These are phyloP conservation scores for Cryptomeria japonica DNA, from an alignment of 75 land plant species.

Conservation along the genomic window DNA sequence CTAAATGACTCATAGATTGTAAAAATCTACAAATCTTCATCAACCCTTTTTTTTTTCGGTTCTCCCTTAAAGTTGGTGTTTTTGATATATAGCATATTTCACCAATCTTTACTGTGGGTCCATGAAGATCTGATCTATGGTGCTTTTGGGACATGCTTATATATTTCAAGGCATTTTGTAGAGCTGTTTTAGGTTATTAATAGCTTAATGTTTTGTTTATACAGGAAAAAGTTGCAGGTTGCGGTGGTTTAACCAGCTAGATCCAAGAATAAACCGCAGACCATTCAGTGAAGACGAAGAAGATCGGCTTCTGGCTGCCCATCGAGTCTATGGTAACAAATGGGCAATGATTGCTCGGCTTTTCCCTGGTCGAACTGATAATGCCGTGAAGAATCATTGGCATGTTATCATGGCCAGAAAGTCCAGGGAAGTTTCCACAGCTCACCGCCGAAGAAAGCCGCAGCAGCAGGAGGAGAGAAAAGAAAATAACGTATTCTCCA, in stretches of 20 bases:
- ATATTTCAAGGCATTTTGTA: too few species aligned
- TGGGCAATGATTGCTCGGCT: conserved; percentile 60
- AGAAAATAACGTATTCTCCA: not conserved
- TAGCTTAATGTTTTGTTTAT: not conserved
- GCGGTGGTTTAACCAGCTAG: conserved; percentile 76
- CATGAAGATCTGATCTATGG: not conserved
- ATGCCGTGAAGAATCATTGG: conserved; percentile 67
- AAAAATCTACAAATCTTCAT: too few species aligned
- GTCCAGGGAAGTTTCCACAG: conserved; percentile 37
- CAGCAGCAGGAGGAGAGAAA: not conserved
- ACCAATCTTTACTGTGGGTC: not conserved
- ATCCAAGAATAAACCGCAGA: conserved; percentile 62
- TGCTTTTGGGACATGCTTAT: not conserved
- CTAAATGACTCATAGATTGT: too few species aligned
- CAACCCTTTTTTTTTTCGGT: too few species aligned
- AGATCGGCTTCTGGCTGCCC: conserved; percentile 58
- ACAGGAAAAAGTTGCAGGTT: conserved; percentile 53
- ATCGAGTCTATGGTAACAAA: conserved; percentile 59
- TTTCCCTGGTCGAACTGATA: conserved; percentile 59
- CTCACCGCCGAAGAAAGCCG: conserved; percentile 26
- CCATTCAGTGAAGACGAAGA: conserved; percentile 73
- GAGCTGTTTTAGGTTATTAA: not conserved
- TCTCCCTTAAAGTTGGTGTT: too few species aligned
- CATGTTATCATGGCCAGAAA: conserved; percentile 63
- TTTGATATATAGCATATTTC: too few species aligned